These are phyloP conservation scores for Lophiostoma macrostomum DNA, from an alignment of 495 filamentous ascomycete species.

Conservation along the genomic window DNA sequence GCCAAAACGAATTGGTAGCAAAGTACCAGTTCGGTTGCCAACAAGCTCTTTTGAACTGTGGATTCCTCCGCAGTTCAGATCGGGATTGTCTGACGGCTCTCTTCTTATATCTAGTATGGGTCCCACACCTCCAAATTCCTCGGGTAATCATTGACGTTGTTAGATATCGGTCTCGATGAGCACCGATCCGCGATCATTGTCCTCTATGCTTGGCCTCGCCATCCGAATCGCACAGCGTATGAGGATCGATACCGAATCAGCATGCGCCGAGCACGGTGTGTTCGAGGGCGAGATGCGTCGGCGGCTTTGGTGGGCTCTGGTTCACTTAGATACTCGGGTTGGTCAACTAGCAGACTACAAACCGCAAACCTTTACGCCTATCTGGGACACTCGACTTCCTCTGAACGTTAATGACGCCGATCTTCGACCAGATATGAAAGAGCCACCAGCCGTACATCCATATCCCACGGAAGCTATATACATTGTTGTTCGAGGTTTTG, in stretches of 20 bases:
- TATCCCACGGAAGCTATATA: constrained; percentile 53
- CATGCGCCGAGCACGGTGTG: constrained; percentile 33
- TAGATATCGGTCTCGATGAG: constrained; percentile 49
- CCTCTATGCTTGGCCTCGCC: constrained; percentile 52
- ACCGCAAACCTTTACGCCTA: constrained; percentile 44
- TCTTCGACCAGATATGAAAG: constrained; percentile 51
- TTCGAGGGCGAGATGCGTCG: constrained; percentile 59
- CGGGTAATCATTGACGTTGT: constrained; percentile 27
- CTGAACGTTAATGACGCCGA: constrained; percentile 58
- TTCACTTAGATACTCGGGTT: constrained; percentile 52
- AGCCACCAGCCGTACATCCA: constrained; percentile 38
- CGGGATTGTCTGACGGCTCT: constrained; percentile 58
- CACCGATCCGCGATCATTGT: constrained; percentile 53
- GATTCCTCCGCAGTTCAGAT: constrained; percentile 47
- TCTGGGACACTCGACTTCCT: constrained; percentile 55
- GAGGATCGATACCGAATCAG: constrained; percentile 50
- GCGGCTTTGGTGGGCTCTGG: constrained; percentile 59
- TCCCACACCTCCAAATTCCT: constrained; percentile 8
- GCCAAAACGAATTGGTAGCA: constrained; percentile 46
- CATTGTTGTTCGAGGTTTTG: constrained; percentile 48
- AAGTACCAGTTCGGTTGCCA: constrained; percentile 54
- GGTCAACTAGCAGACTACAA: constrained; percentile 46
- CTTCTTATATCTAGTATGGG: constrained; percentile 56
- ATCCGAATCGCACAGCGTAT: constrained; percentile 56
- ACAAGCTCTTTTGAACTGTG: constrained; percentile 52